Conservation (phyloP, 352 stramenopile genomes). For the Phytopythium sindhum region DNA sequence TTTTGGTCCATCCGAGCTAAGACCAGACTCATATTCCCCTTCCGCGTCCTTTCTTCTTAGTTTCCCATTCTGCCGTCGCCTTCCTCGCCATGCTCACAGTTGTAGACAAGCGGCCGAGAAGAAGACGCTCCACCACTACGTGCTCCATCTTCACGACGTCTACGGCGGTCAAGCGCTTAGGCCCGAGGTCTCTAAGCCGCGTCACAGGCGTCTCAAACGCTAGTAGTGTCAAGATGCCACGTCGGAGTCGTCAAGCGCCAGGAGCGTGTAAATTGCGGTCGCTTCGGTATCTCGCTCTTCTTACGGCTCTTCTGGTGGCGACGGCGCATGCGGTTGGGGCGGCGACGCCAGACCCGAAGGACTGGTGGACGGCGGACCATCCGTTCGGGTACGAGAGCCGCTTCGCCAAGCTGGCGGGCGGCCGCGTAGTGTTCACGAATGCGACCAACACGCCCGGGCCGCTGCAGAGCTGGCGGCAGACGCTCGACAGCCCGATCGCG, state of each 20-base stretch:
- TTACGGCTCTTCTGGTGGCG: background rate
- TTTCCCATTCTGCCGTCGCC: background rate
- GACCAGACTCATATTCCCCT: background rate
- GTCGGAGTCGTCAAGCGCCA: no score
- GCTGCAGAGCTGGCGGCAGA: background rate
- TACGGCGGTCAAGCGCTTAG: no score
- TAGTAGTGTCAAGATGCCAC: no score
- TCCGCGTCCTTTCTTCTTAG: background rate
- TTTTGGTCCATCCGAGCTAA: background rate
- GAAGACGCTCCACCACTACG: no score
- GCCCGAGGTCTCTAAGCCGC: no score
- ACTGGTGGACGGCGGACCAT: conserved; percentile 49
- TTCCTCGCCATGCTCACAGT: background rate
- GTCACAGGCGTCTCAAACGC: no score
- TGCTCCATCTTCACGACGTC: no score
- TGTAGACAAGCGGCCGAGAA: background rate
- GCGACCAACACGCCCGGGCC: conserved; percentile 10
- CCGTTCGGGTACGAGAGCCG: conserved; percentile 32
- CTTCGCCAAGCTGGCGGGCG: conserved; percentile 39
- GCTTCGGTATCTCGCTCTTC: background rate
- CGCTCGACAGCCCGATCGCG: background rate
- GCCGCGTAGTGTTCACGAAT: conserved; percentile 30
- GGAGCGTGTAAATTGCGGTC: no score
- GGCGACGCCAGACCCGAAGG: conserved; percentile 11
- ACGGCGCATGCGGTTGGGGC: background rate